Conservation (phyloP, 1,139 yeast species). For the Yamadazyma epiphylla region DNA sequence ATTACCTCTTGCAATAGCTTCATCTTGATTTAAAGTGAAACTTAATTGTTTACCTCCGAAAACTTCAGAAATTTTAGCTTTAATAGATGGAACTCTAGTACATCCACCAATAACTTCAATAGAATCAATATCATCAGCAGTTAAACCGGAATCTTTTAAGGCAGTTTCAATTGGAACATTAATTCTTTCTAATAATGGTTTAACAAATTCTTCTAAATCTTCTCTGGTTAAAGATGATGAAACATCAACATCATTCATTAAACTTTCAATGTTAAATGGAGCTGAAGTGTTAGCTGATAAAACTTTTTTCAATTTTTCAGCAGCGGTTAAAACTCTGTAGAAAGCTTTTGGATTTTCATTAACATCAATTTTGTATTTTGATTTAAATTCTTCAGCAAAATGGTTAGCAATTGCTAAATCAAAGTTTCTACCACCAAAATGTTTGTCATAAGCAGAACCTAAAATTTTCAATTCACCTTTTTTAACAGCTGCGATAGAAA, state of each 20-base stretch:
- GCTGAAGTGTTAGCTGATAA: slow-evolving; percentile 94
- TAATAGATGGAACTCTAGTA: slow-evolving; percentile 93
- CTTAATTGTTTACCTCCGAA: slow-evolving; percentile 88
- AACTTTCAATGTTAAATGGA: slow-evolving; percentile 92
- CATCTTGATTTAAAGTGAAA: slow-evolving; percentile 97
- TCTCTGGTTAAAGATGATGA: slow-evolving; percentile 87
- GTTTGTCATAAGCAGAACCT: slow-evolving; percentile 90
- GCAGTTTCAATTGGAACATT: slow-evolving; percentile 79
- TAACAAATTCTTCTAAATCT: slow-evolving; percentile 84
- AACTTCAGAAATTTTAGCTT: slow-evolving; percentile 72
- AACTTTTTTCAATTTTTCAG: slow-evolving; percentile 93
- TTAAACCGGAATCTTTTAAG: slow-evolving; percentile 72
- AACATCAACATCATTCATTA: slow-evolving; percentile 96
- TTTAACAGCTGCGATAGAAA: slow-evolving; percentile 85
- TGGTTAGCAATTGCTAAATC: slow-evolving; percentile 92
- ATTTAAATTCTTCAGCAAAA: slow-evolving; percentile 87
- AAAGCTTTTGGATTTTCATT: slow-evolving; percentile 90
- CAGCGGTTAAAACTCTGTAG: slow-evolving; percentile 85
- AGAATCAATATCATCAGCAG: slow-evolving; percentile 73
- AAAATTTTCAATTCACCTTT: slow-evolving; percentile 93
- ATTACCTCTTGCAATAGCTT: slow-evolving; percentile 98
- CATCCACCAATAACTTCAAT: slow-evolving; percentile 98
- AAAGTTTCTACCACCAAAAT: slow-evolving; percentile 97
- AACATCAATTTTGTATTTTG: slow-evolving; percentile 91
- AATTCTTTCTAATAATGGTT: slow-evolving; percentile 76